phyloP scores from a whole-genome alignment of 805 yeast species.

The Candida taoyuanica region DNA sequence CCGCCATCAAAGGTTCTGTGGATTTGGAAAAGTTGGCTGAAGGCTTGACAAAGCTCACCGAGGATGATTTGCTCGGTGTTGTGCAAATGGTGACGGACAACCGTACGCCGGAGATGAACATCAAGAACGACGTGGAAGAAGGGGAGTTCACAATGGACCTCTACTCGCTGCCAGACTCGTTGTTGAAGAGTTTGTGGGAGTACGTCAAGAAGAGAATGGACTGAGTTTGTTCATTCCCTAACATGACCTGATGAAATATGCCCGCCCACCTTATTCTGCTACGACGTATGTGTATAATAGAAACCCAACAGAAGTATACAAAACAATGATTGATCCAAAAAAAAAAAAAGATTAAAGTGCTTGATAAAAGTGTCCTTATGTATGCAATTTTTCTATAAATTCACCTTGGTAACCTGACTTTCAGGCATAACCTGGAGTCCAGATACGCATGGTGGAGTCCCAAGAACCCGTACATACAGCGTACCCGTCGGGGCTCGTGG shows the following conservation, averaged over 20 bases:
- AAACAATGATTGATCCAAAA: no score
- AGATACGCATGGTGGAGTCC: slow-evolving; percentile 68
- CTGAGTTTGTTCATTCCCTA: no score
- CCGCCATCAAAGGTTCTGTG: slow-evolving; percentile 67
- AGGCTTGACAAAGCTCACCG: slow-evolving; percentile 80
- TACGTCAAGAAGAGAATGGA: slow-evolving; percentile 72
- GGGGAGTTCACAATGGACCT: slow-evolving; percentile 98
- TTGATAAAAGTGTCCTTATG: neutral
- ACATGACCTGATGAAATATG: no score
- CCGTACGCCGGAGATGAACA: slow-evolving; percentile 90
- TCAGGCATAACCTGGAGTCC: slow-evolving; percentile 41
- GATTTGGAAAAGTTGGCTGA: slow-evolving; percentile 90
- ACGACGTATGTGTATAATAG: no score
- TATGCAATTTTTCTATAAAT: neutral
- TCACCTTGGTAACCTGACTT: neutral
- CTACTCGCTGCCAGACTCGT: slow-evolving; percentile 85
- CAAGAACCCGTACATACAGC: slow-evolving; percentile 78
- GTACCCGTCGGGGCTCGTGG: slow-evolving; percentile 66
- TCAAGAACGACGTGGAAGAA: slow-evolving; percentile 91
- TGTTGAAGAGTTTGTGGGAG: slow-evolving; percentile 91
- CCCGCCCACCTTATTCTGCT: neutral
- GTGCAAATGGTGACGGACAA: slow-evolving; percentile 98
- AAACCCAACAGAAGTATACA: no score
- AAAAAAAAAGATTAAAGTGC: no score
- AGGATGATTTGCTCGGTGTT: slow-evolving; percentile 89